phyloP scores from a whole-genome alignment of 371 early-diverging fungal species.

The Apophysomyces elegans region DNA sequence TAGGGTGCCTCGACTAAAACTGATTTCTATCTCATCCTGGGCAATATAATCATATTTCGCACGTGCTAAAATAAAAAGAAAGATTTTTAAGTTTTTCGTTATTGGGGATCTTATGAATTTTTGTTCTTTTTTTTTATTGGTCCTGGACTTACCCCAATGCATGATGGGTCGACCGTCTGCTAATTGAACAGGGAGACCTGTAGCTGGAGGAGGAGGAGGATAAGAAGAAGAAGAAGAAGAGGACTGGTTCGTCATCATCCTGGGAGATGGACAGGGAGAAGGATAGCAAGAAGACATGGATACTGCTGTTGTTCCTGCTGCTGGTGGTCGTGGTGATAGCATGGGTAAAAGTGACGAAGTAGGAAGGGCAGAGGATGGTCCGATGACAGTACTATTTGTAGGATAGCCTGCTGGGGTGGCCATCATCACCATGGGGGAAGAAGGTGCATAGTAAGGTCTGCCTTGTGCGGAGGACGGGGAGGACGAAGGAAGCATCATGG shows the following conservation, averaged over 20 bases:
- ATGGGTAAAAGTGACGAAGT: slow-evolving; percentile 10
- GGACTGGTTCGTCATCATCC: background rate
- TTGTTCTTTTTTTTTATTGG: background rate
- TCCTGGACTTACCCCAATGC: slow-evolving; percentile 41
- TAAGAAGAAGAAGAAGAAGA: background rate
- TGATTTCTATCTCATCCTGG: slow-evolving; percentile 32
- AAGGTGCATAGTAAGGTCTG: background rate
- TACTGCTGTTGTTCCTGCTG: background rate
- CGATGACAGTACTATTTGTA: background rate
- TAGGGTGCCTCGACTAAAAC: slow-evolving; percentile 28
- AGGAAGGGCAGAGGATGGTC: slow-evolving; percentile 11
- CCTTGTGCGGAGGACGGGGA: background rate
- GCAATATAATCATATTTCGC: slow-evolving; percentile 43
- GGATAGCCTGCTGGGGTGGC: background rate
- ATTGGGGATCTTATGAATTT: background rate
- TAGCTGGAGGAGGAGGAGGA: slow-evolving; percentile 8
- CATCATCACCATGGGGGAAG: slow-evolving; percentile 18
- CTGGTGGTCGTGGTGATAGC: background rate
- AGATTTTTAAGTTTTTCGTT: slow-evolving; percentile 1
- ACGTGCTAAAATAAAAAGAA: slow-evolving; percentile 28
- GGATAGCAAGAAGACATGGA: background rate
- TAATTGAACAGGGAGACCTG: slow-evolving; percentile 20
- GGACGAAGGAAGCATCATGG: slow-evolving; percentile 11
- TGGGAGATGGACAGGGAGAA: background rate
- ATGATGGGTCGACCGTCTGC: slow-evolving; percentile 41